Percentiles rank a stretch among this genome's conserved stretches.
phyloP scores from a whole-genome alignment of 2,329 filamentous ascomycete species.

The Phialophora tarda region DNA sequence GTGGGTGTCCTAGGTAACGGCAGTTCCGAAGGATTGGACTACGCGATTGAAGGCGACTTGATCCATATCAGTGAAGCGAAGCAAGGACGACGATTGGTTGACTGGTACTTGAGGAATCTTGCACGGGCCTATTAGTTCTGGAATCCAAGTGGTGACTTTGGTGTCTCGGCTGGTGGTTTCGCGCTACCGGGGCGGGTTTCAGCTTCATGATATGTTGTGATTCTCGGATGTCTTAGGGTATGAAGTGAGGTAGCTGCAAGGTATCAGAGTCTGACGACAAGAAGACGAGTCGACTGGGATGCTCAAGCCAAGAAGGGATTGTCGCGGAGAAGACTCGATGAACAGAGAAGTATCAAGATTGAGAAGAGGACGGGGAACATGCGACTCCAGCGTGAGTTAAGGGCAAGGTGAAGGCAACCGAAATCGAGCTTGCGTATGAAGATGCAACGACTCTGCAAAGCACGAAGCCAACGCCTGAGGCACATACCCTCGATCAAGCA shows the following conservation, averaged over 20 bases:
- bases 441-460: too few relatives aligned
- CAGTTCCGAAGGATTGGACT: constrained; percentile 80
- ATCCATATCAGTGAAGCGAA: constrained; percentile 99
- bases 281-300: too few relatives aligned
- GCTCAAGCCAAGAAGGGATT: too few relatives aligned
- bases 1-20: constrained; percentile 67
- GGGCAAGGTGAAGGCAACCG: too few relatives aligned
- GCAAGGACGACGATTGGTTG: constrained; percentile 93
- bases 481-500: too few relatives aligned
- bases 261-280: neutral
- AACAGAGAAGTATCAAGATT: too few relatives aligned
- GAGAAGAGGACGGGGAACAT: too few relatives aligned
- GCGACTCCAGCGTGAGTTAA: too few relatives aligned
- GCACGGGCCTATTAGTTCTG: constrained; percentile 81
- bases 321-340: too few relatives aligned
- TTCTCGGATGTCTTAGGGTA: neutral
- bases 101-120: constrained; percentile 98
- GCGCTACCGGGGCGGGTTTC: neutral
- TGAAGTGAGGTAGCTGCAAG: neutral
- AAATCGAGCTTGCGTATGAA: too few relatives aligned
- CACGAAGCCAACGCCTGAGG: too few relatives aligned
- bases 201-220: neutral
- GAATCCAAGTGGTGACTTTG: neutral
- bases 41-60: constrained; percentile 92
- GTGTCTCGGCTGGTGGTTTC: neutral